A percentile compares a stretch with the other conserved stretches of the same genome.
Evolutionary conservation across 805 yeast genomes (phyloP).

Genomic region (Danielozyma ontarioensis): DNA sequence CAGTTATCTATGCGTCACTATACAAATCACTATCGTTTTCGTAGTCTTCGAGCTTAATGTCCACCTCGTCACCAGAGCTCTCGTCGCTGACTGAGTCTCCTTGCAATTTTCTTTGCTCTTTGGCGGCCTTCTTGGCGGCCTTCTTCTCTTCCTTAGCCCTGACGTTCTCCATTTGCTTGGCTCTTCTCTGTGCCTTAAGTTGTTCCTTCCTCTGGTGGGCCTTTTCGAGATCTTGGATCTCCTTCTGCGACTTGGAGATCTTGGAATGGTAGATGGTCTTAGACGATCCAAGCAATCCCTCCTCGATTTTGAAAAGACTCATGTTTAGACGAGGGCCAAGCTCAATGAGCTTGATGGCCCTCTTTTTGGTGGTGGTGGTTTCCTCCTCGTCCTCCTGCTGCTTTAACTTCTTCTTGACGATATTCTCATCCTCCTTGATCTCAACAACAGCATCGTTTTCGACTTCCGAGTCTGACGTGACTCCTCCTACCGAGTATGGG

Average conservation of each 20-base stretch:
- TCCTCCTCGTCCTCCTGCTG: constrained; percentile 13
- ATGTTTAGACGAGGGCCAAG: constrained; percentile 86
- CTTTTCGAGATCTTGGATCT: constrained; percentile 57
- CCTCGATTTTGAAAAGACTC: constrained; percentile 80
- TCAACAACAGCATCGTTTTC: constrained; percentile 87
- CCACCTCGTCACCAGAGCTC: constrained; percentile 25
- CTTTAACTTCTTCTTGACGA: constrained; percentile 17
- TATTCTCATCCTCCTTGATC: constrained; percentile 27
- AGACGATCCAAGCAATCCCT: constrained; percentile 77
- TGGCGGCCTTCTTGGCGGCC: constrained; percentile 67
- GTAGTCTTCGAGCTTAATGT: constrained; percentile 40
- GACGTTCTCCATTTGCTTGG: constrained; percentile 75
- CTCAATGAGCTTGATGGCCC: constrained; percentile 89
- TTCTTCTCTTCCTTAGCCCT: constrained; percentile 68
- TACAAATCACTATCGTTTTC: constrained; percentile 48
- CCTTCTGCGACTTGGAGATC: constrained; percentile 57
- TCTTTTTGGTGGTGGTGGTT: constrained; percentile 43
- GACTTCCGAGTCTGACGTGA: constrained; percentile 88
- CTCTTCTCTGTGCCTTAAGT: constrained; percentile 66
- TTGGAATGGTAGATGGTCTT: constrained; percentile 80
- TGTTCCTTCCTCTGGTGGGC: constrained; percentile 57
- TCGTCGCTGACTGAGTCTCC: constrained; percentile 22
- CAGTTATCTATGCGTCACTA: constrained; percentile 25
- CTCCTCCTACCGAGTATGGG: constrained; percentile 73
- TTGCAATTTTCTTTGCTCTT: constrained; percentile 46